Evolutionary conservation across 495 filamentous ascomycete genomes (phyloP).

Genomic region (Penicillium atrosanguineum): DNA sequence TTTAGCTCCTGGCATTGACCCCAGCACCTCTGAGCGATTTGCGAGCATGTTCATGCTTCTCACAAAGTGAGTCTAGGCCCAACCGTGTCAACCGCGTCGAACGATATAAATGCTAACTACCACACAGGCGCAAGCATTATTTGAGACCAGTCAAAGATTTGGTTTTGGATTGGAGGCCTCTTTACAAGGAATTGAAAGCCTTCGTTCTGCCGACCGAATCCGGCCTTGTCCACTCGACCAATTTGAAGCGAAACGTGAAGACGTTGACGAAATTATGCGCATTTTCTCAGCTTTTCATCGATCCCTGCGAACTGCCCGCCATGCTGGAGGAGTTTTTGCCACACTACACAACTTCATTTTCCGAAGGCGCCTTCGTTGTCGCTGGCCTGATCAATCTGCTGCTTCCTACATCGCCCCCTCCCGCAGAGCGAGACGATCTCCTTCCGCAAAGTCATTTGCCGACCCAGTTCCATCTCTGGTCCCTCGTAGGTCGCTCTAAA

Average conservation of each 20-base stretch:
- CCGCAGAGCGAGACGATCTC: constrained; percentile 64
- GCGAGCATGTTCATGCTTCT: constrained; percentile 93
- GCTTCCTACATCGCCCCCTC: constrained; percentile 78
- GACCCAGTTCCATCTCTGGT: constrained; percentile 95
- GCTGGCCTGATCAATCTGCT: constrained; percentile 80
- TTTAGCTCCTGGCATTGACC: constrained; percentile 86
- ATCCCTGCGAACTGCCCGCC: constrained; percentile 76
- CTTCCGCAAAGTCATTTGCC: constrained; percentile 84
- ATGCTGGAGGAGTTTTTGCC: constrained; percentile 95
- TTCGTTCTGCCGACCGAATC: constrained; percentile 84
- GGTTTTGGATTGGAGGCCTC: constrained; percentile 84
- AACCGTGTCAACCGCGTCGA: not conserved
- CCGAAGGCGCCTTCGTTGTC: constrained; percentile 85
- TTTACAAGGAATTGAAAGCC: constrained; percentile 87
- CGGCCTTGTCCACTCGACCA: constrained; percentile 60
- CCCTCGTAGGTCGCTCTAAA: constrained; percentile 84
- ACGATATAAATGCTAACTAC: constrained; percentile 23
- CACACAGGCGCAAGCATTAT: constrained; percentile 87
- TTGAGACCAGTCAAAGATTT: constrained; percentile 85
- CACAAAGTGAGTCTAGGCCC: constrained; percentile 65
- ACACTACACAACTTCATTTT: constrained; percentile 91
- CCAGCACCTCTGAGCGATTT: constrained; percentile 80
- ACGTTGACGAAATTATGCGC: constrained; percentile 83
- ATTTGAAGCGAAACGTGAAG: constrained; percentile 64
- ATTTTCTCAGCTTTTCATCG: constrained; percentile 88